Evolutionary conservation across 2,329 filamentous ascomycete genomes (phyloP), one percentile per base, ranked within the genome.

Genomic region (Diaporthe ilicicola): DNA sequence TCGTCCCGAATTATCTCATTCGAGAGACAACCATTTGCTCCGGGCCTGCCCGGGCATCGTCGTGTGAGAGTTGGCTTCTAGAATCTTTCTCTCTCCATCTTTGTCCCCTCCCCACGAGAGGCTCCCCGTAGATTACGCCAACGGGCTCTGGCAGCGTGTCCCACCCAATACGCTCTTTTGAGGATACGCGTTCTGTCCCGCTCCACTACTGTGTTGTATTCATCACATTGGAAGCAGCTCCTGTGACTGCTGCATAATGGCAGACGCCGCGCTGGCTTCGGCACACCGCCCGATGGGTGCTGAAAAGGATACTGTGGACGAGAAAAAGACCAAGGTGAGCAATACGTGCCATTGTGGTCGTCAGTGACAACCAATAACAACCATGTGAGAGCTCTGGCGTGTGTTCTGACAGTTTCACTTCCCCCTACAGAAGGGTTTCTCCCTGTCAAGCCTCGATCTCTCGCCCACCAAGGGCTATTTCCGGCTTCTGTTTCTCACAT

Each of bases 271-370:
- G 17, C 19, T 46, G 27, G 22, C 46, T 44, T n/a, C 44, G 19
- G 13, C 61, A 65, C n/a, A 42, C 32, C 29, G 46, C 29, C 42
- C 19, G 10, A 42, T 1, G 22, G 15, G 37, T 9, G 27, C 22
- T 27, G 32, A 32, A 37, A 22, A 15, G 46, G n/a, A 4, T 17
- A 24, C 61, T 10, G 19, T 17, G 29, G 44, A 19, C 8, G 22
- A 37, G 19, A n/a, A 65, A 51, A 34, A 65, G 22, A 51, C 17
- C 32, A 51, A 65, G 61, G 61, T 65, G 46, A 65, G 61, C 51
- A n/a, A 17, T 8, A 53, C 24, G 4, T 53, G 15, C 17, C 32
- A 15, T 42, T 17, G 22, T 44, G 22, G 10, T 10, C 29, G 59
- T 39, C 17, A 19, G 27, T 34, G 17, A 29, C 17, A n/a, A 32